Percentiles rank a stretch among this genome's conserved stretches.
phyloP scores from a whole-genome alignment of 768 basidiomycete species.

The Leucogyrophana mollusca region DNA sequence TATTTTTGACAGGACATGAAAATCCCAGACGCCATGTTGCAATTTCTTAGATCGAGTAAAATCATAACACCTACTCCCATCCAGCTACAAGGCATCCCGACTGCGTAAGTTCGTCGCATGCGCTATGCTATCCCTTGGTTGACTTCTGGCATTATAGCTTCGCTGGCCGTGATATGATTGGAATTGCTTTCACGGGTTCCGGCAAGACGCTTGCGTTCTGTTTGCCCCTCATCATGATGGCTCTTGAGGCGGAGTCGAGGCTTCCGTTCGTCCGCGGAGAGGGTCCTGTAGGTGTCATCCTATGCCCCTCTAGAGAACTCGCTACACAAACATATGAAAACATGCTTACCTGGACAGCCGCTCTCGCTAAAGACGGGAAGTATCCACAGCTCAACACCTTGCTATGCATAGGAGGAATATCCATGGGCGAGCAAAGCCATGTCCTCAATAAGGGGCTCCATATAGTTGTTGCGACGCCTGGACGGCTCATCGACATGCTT shows the following conservation, averaged over 20 bases:
- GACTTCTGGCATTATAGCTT: slow-evolving; percentile 58
- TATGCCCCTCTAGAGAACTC: slow-evolving; percentile 96
- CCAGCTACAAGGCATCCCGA: slow-evolving; percentile 94
- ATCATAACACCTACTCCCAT: slow-evolving; percentile 92
- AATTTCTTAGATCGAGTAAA: slow-evolving; percentile 80
- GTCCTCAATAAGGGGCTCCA: slow-evolving; percentile 90
- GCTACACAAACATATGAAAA: slow-evolving; percentile 98
- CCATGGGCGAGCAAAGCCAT: slow-evolving; percentile 96
- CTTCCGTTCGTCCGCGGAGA: slow-evolving; percentile 90
- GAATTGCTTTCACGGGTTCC: slow-evolving; percentile 98
- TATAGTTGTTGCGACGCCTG: slow-evolving; percentile 95
- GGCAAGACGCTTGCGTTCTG: slow-evolving; percentile 99
- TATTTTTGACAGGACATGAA: slow-evolving; percentile 85
- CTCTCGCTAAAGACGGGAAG: slow-evolving; percentile 72
- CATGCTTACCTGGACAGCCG: slow-evolving; percentile 79
- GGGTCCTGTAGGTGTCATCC: slow-evolving; percentile 94
- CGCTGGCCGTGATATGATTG: slow-evolving; percentile 95
- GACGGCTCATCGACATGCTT: slow-evolving; percentile 95
- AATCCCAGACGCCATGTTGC: slow-evolving; percentile 83
- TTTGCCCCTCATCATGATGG: slow-evolving; percentile 95
- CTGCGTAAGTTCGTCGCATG: slow-evolving; percentile 60
- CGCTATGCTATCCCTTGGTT: slow-evolving; percentile 9
- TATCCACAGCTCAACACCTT: slow-evolving; percentile 88
- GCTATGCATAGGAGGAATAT: slow-evolving; percentile 96
- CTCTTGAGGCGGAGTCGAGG: slow-evolving; percentile 90